Conservation (phyloP, 2,329 filamentous ascomycete genomes). For the Aspergillus uvarum region DNA sequence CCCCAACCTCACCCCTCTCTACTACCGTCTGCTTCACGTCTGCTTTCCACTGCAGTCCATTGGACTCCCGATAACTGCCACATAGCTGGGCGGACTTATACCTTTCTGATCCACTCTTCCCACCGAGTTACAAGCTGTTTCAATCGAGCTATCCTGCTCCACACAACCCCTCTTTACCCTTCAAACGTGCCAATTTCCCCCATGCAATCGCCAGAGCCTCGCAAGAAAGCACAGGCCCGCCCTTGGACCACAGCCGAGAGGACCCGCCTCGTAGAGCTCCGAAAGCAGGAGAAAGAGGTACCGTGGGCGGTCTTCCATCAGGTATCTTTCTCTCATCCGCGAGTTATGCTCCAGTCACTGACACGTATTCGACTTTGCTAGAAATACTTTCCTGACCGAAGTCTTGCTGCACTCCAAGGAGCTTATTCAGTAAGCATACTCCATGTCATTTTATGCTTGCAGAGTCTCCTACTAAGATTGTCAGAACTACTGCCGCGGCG, state of each 20-base stretch:
- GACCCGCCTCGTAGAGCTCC: neutral
- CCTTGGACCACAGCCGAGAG: neutral
- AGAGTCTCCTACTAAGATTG: neutral
- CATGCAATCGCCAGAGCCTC: neutral
- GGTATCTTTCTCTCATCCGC: neutral
- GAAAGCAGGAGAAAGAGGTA: neutral
- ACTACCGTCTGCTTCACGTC: neutral
- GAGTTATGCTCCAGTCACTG: neutral
- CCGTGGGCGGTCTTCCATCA: neutral
- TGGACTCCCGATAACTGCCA: neutral
- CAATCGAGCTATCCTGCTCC: neutral
- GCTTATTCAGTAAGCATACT: neutral
- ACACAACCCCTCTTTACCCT: no score
- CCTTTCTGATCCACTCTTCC: neutral
- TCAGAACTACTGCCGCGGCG: neutral
- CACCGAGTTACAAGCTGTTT: neutral
- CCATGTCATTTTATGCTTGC: neutral
- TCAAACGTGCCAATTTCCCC: neutral
- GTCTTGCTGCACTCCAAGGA: neutral
- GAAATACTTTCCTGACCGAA: neutral
- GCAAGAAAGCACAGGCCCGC: neutral
- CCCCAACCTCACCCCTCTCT: neutral
- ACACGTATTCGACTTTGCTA: neutral
- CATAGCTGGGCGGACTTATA: neutral
- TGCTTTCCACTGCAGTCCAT: no score